Conservation (phyloP, 495 filamentous ascomycete species). For the Aspergillus kassunensis region DNA sequence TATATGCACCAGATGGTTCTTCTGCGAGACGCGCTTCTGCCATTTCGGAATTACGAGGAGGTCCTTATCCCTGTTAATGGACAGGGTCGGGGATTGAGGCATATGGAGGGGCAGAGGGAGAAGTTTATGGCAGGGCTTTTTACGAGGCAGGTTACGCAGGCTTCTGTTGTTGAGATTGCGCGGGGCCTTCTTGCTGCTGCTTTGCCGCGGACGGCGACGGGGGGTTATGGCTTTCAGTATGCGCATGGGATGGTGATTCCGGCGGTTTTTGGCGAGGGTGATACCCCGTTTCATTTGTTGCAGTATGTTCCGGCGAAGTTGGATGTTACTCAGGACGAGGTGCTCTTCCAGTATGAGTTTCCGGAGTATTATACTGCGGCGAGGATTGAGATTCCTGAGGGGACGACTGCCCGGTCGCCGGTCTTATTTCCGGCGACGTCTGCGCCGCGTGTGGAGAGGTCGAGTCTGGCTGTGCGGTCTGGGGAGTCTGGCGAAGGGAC, state of each 20-base stretch:
- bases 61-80: slow-evolving; percentile 22
- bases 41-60: slow-evolving; percentile 31
- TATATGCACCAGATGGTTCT: slow-evolving; percentile 36
- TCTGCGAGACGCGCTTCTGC: slow-evolving; percentile 30
- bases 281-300: slow-evolving; percentile 20
- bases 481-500: neutral
- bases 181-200: slow-evolving; percentile 21
- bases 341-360: slow-evolving; percentile 26
- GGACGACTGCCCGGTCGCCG: neutral
- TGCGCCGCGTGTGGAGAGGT: neutral
- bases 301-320: slow-evolving; percentile 25
- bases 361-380: slow-evolving; percentile 28
- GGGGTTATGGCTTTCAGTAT: slow-evolving; percentile 35
- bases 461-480: neutral
- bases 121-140: slow-evolving; percentile 24
- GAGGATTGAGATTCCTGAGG: slow-evolving; percentile 18
- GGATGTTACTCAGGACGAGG: slow-evolving; percentile 1
- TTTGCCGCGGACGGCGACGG: neutral
- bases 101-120: slow-evolving; percentile 17
- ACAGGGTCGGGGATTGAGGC: slow-evolving; percentile 19
- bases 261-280: slow-evolving; percentile 17
- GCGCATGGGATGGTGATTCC: slow-evolving; percentile 26
- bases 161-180: slow-evolving; percentile 18
- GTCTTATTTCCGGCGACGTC: neutral
- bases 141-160: slow-evolving; percentile 21